A percentile compares a stretch with the other conserved stretches of the same genome.
Evolutionary conservation across 495 filamentous ascomycete species (phyloP).

Genomic region (Opeltia flavorubescens): DNA sequence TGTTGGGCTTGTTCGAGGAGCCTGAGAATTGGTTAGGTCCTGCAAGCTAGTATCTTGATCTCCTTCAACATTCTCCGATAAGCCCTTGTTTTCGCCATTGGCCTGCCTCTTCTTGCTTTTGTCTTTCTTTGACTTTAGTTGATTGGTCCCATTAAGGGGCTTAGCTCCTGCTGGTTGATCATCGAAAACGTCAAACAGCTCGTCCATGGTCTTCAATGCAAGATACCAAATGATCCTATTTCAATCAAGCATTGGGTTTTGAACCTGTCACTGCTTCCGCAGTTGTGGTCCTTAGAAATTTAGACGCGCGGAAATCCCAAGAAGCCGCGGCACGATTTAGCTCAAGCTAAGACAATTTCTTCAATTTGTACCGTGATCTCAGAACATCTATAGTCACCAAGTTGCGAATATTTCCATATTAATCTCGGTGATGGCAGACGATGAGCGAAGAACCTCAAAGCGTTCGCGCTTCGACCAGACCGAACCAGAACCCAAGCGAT

Average conservation of each 20-base stretch:
- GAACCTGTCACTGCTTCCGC: too few relatives aligned
- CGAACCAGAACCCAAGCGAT: slow-evolving; percentile 57
- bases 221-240: not conserved
- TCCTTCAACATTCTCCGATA: slow-evolving; percentile 26
- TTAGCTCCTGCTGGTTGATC: slow-evolving; percentile 39
- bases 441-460: slow-evolving; percentile 59
- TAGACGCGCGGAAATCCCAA: not conserved
- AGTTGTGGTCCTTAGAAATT: too few relatives aligned
- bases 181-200: slow-evolving; percentile 76
- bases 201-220: slow-evolving; percentile 45
- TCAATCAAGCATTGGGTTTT: too few relatives aligned
- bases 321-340: not conserved
- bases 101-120: slow-evolving; percentile 71
- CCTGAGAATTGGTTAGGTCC: slow-evolving; percentile 21
- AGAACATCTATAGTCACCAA: not conserved
- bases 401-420: not conserved
- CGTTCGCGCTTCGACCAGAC: slow-evolving; percentile 87
- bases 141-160: slow-evolving; percentile 17
- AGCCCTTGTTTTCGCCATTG: slow-evolving; percentile 56
- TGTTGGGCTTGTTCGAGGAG: slow-evolving; percentile 11
- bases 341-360: too few relatives aligned
- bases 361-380: not conserved
- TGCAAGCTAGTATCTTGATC: slow-evolving; percentile 31
- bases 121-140: slow-evolving; percentile 38
- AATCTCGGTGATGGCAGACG: slow-evolving; percentile 52